Conservation (phyloP, 2,329 filamentous ascomycete species). For the Neonectria hederae region DNA sequence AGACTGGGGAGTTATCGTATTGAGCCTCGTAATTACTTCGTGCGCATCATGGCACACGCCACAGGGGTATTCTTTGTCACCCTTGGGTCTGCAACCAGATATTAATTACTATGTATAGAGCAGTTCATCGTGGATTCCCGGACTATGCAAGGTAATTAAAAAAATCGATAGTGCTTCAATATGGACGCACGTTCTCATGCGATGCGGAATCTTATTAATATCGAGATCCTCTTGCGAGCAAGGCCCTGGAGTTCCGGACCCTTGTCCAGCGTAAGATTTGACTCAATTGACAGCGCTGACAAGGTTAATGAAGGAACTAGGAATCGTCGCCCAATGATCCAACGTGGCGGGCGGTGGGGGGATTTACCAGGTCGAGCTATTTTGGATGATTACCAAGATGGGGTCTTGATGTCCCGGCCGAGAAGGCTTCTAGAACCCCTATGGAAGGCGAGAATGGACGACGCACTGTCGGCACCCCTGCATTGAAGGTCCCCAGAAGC, state of each 20-base stretch:
- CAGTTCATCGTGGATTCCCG: constrained; percentile 1
- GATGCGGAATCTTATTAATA: neutral
- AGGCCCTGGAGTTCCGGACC: neutral
- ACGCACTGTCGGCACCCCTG: constrained; percentile 31
- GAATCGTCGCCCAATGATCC: neutral
- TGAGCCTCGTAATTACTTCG: neutral
- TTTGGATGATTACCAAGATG: constrained; percentile 12
- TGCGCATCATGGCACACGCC: neutral
- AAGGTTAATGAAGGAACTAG: neutral
- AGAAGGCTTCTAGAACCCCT: constrained; percentile 39
- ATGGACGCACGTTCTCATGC: constrained; percentile 18
- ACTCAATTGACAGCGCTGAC: constrained; percentile 4
- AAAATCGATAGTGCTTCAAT: constrained; percentile 11
- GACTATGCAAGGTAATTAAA: neutral
- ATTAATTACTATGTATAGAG: too few species aligned
- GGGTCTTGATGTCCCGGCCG: constrained; percentile 30
- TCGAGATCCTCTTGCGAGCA: neutral
- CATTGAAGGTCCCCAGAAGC: constrained; percentile 37
- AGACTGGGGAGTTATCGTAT: constrained; percentile 9
- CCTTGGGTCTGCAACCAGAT: neutral
- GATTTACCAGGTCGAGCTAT: constrained; percentile 12
- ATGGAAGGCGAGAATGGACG: constrained; percentile 25
- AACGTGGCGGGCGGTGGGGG: neutral
- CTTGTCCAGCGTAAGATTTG: neutral
- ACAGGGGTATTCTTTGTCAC: neutral